Conservation (phyloP, 345 rosid species). For the Schrenkiella parvula region DNA sequence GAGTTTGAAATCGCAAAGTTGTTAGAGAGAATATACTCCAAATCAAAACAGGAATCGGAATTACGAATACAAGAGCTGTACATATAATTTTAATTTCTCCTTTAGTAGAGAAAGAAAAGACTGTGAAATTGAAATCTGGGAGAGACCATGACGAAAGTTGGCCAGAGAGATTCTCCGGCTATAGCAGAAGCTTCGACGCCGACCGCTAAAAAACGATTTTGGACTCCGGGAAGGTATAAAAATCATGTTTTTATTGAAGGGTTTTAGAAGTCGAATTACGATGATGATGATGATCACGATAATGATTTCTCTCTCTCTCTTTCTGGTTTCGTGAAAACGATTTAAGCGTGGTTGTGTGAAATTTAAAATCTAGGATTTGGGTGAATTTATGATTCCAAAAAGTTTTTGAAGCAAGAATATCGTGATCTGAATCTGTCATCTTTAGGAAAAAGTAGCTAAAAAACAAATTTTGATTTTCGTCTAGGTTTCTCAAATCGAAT, state of each 20-base stretch:
- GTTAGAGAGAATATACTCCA: constrained; percentile 10
- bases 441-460: not conserved
- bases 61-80: not conserved
- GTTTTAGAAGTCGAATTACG: not conserved
- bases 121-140: not conserved
- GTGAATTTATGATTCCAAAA: not conserved
- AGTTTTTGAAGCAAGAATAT: not conserved
- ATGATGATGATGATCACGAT: not conserved
- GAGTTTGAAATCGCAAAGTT: not conserved
- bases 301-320: not conserved
- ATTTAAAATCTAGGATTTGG: not conserved
- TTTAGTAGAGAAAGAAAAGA: not conserved
- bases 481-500: not conserved
- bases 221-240: constrained; percentile 52
- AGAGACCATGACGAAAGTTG: constrained; percentile 26
- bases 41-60: constrained; percentile 3
- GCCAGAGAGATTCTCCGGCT: constrained; percentile 30
- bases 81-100: not conserved
- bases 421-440: not conserved
- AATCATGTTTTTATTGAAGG: not conserved
- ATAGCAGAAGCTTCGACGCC: not conserved
- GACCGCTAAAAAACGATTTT: constrained; percentile 6
- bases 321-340: not conserved
- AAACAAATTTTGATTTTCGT: not conserved
- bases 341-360: not conserved